These are phyloP conservation scores for Violaceomyces palustris DNA, from an alignment of 1,284 basidiomycete genomes.

Conservation along the genomic window DNA sequence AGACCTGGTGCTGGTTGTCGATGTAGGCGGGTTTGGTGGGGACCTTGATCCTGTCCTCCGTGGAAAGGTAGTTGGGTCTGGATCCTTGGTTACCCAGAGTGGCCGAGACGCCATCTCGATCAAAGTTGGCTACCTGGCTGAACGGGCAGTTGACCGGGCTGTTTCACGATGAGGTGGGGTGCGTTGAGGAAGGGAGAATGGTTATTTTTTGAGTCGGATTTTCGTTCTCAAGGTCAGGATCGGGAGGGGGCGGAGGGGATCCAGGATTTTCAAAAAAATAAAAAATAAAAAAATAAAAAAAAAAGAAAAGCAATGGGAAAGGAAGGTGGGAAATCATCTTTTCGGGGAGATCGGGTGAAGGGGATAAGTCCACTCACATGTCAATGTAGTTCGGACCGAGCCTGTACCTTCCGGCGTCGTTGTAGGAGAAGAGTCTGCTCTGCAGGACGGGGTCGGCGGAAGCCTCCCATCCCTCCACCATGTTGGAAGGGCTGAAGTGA, in stretches of 20 bases:
- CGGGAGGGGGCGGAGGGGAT: no score
- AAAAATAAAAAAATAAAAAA: no score
- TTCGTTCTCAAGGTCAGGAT: no score
- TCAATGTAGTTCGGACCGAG: slow-evolving; percentile 48
- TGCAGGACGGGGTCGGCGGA: slow-evolving; percentile 46
- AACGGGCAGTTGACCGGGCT: slow-evolving; percentile 58
- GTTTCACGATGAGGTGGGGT: slow-evolving; percentile 39
- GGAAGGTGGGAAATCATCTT: no score
- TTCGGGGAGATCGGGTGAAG: no score
- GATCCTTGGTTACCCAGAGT: slow-evolving; percentile 36
- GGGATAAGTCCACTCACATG: no score
- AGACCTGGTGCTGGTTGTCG: neutral
- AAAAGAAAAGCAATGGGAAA: no score
- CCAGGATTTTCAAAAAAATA: no score
- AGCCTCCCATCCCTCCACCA: slow-evolving; percentile 38
- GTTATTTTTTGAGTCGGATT: no score
- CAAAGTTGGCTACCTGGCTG: slow-evolving; percentile 62
- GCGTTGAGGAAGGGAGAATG: no score
- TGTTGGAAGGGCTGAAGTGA: slow-evolving; percentile 34
- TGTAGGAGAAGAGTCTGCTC: slow-evolving; percentile 54
- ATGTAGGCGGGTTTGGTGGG: slow-evolving; percentile 2
- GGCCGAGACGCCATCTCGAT: slow-evolving; percentile 31
- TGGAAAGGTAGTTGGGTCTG: slow-evolving; percentile 49
- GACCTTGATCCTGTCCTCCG: slow-evolving; percentile 54
- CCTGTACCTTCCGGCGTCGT: slow-evolving; percentile 85